phyloP scores from a whole-genome alignment of 176 grass and related monocot species.

The Hsuehochloa calcarea region DNA sequence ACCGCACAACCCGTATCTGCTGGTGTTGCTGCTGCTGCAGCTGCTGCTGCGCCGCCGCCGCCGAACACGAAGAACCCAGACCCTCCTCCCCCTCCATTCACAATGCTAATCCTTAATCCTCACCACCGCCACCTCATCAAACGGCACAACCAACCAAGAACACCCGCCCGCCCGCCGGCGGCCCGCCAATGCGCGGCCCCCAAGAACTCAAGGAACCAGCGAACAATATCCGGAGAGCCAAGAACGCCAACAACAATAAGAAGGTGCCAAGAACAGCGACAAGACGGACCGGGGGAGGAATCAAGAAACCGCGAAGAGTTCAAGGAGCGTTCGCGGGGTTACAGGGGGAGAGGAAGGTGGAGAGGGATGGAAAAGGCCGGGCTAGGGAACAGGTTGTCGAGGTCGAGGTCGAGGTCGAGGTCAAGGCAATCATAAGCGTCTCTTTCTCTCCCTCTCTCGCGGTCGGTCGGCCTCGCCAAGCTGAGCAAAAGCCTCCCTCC shows the following conservation, averaged over 20 bases:
- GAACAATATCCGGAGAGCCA: background rate
- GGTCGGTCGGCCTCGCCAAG: background rate
- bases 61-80: background rate
- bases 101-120: background rate
- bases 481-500: background rate
- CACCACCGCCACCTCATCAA: background rate
- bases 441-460: background rate
- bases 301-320: background rate
- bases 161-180: background rate
- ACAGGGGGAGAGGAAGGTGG: background rate
- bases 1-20: constrained; percentile 81
- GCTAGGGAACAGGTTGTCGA: constrained; percentile 14
- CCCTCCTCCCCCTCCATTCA: constrained; percentile 48
- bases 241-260: background rate
- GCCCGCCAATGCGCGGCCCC: background rate
- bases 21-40: background rate
- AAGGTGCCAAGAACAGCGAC: background rate
- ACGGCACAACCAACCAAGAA: background rate
- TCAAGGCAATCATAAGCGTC: constrained; percentile 28
- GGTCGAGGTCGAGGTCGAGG: constrained; percentile 9
- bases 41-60: background rate
- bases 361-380: constrained; percentile 27
- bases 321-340: background rate
- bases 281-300: background rate
- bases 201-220: background rate